Base-by-base conservation (phyloP, 2,329 filamentous ascomycete genomes). In the Talaromyces funiculosus region DNA sequence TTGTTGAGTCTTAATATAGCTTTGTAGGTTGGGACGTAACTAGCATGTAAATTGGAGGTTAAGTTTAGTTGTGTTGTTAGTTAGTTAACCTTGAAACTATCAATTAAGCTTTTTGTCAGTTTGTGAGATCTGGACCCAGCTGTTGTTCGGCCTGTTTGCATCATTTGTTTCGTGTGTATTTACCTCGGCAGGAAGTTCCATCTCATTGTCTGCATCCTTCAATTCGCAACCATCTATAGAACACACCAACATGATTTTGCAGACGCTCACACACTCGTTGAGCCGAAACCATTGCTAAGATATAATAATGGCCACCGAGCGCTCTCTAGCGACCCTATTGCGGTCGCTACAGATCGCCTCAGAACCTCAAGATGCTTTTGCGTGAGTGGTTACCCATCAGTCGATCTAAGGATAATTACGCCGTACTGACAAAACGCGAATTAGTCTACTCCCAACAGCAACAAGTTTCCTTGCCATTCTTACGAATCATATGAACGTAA, bases 401-500 rank as follows among this genome's bases (percentile, higher is more conserved):
- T 47, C n/a, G n/a, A 26, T 7, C 53, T 18, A 38, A 33, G n/a
- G n/a, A 42, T 42, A 57, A 59, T 47, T 43, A 61, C 56, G 49
- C 61, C 47, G 65, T 63, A 57, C 40, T 60, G 57, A 53, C 56
- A 38, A 53, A n/a, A 40, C 47, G 24, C 58, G 62, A 71, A 12
- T 57, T 61, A 45, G 66, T 67, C 57, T 64, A 82, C 80, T 87
- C 40, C 82, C 82, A 24, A 78, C 76, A 16, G 75, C 77, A n/a
- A 78, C 77, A 16, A 75, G 75, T 49, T 73, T 80, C 47, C 66
- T 81, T 14, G 75, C 77, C 5, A 67, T 77, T 1, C 78, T 87
- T 12, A 81, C 82, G 35, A 87, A 87, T 61, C 84, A 84, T 1
- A 71, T 86, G 53, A 87, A 87, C 62, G 73, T 87, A 58, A 84